Conservation (phyloP, 2,329 filamentous ascomycete species). For the Hypoxylon sp. region DNA sequence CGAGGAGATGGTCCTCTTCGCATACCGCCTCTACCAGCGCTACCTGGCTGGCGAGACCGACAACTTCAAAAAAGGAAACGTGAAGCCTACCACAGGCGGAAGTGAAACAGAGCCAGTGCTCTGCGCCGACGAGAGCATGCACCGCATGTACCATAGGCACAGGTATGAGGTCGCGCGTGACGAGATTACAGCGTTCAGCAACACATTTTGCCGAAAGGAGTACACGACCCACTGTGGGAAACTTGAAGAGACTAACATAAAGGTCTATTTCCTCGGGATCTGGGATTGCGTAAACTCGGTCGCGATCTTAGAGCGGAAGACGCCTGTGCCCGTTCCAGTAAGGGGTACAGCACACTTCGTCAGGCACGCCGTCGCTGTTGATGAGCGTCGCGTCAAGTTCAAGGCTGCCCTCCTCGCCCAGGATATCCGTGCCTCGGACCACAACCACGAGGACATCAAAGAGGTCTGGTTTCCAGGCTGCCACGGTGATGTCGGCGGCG, state of each 20-base stretch:
- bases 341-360: conserved; percentile 62
- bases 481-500: conserved; percentile 69
- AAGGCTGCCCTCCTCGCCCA: conserved; percentile 64
- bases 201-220: conserved; percentile 63
- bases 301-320: conserved; percentile 58
- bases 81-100: conserved; percentile 12
- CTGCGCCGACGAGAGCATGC: conserved; percentile 20
- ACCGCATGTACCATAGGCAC: conserved; percentile 48
- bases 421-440: conserved; percentile 53
- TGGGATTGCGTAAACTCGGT: conserved; percentile 70
- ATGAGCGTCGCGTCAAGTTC: conserved; percentile 70
- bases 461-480: conserved; percentile 71
- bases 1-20: conserved; percentile 68
- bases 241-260: conserved; percentile 52
- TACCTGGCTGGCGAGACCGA: conserved; percentile 59
- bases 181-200: conserved; percentile 62
- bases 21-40: conserved; percentile 61
- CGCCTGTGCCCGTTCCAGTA: conserved; percentile 57
- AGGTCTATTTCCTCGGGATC: conserved; percentile 68
- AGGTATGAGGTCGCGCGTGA: conserved; percentile 55
- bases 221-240: conserved; percentile 20
- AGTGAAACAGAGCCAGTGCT: conserved; percentile 14
- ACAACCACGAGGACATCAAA: conserved; percentile 59
- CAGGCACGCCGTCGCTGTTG: conserved; percentile 67
- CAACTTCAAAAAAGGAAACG: conserved; percentile 47